These are phyloP conservation scores for Suillus placidus DNA, from an alignment of 768 basidiomycete genomes.

Conservation along the genomic window DNA sequence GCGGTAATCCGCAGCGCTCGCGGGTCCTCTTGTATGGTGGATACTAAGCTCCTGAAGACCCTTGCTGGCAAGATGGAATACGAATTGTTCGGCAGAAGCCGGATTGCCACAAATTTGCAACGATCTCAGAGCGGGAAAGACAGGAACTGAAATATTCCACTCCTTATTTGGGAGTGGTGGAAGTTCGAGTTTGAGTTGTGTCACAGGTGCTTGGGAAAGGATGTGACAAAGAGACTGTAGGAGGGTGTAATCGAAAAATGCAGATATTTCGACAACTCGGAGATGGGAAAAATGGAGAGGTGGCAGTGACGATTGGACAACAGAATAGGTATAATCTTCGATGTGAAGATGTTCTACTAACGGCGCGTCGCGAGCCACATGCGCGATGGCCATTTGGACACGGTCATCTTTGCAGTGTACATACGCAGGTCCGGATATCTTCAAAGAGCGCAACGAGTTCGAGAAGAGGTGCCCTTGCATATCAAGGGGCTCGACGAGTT, in stretches of 20 bases:
- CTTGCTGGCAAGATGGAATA: background rate
- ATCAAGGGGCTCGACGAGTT: background rate
- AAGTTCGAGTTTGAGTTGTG: background rate
- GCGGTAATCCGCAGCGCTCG: background rate
- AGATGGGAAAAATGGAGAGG: conserved; percentile 1
- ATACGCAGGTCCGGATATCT: conserved; percentile 17
- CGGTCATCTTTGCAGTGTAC: conserved; percentile 16
- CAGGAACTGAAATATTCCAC: background rate
- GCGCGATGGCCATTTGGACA: conserved; percentile 21
- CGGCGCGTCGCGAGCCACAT: conserved; percentile 19
- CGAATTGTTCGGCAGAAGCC: background rate
- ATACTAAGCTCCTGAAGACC: background rate
- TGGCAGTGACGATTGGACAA: background rate
- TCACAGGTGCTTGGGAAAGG: conserved; percentile 6
- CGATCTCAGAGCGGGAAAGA: background rate
- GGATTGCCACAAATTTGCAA: conserved; percentile 1
- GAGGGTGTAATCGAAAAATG: background rate
- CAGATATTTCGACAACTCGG: conserved; percentile 2
- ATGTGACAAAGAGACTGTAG: background rate
- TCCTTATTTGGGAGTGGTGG: conserved; percentile 2
- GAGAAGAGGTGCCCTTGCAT: conserved; percentile 15
- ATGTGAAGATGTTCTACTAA: conserved; percentile 16
- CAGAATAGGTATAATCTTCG: conserved; percentile 2
- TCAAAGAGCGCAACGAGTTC: conserved; percentile 17
- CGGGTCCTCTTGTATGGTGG: background rate